Conservation (phyloP, 768 basidiomycete species). For the Boletus rex-veris region DNA sequence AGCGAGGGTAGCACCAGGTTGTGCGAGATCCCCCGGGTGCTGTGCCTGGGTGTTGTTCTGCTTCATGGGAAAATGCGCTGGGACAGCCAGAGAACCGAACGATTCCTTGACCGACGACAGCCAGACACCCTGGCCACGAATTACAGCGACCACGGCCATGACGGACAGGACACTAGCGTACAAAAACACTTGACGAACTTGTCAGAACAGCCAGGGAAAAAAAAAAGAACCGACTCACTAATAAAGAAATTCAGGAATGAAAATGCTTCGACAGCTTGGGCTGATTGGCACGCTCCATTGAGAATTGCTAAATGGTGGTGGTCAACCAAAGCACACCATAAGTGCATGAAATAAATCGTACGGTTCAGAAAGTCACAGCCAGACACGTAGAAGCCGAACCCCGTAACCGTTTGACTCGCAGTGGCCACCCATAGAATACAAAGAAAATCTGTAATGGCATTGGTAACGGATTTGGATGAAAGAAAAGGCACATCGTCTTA, state of each 20-base stretch:
- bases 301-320: constrained; percentile 5
- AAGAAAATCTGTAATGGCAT: constrained; percentile 26
- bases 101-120: constrained; percentile 31
- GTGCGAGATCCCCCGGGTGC: not conserved
- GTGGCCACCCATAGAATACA: constrained; percentile 40
- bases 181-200: constrained; percentile 28
- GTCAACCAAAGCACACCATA: not conserved
- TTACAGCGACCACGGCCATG: constrained; percentile 25
- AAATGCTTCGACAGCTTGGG: constrained; percentile 34
- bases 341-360: constrained; percentile 1
- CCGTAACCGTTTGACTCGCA: constrained; percentile 27
- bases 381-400: not conserved
- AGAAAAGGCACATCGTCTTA: constrained; percentile 17
- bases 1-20: too few relatives aligned
- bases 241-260: constrained; percentile 36
- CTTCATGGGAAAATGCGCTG: constrained; percentile 15
- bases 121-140: constrained; percentile 33
- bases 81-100: constrained; percentile 8
- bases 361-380: not conserved
- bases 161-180: constrained; percentile 29
- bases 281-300: constrained; percentile 26
- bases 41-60: constrained; percentile 5
- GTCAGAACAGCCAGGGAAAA: not conserved
- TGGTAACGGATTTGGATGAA: not conserved
- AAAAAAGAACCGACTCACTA: constrained; percentile 19